phyloP scores from a whole-genome alignment of 192 early-diverging fungal species.

The Mortierella alpina region DNA sequence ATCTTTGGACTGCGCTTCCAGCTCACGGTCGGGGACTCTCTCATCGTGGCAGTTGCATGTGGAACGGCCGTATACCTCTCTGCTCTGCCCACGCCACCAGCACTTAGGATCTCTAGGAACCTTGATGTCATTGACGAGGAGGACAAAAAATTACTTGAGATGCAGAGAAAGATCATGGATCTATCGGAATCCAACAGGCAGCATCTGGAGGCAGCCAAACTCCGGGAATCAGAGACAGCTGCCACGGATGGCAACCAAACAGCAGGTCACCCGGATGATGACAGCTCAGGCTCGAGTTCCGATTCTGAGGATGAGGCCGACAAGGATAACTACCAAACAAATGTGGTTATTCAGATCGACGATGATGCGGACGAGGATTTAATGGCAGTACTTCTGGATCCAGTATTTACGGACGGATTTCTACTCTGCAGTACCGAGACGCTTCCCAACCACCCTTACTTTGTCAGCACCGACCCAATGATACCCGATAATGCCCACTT shows the following conservation, averaged over 20 bases:
- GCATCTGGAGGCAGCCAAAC: conserved; percentile 64
- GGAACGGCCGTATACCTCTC: conserved; percentile 78
- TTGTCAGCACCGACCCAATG: conserved; percentile 52
- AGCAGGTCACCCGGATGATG: conserved; percentile 25
- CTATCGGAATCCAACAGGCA: conserved; percentile 73
- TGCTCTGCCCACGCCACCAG: conserved; percentile 76
- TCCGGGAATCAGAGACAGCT: conserved; percentile 42
- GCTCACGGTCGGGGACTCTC: conserved; percentile 63
- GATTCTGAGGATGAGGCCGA: conserved; percentile 46
- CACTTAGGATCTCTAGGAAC: conserved; percentile 78
- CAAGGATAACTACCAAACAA: conserved; percentile 48
- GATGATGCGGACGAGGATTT: conserved; percentile 85
- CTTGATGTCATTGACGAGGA: conserved; percentile 80
- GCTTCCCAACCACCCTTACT: conserved; percentile 52
- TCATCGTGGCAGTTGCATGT: conserved; percentile 74
- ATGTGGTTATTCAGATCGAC: conserved; percentile 81
- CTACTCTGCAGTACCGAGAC: conserved; percentile 70
- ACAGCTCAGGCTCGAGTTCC: conserved; percentile 33
- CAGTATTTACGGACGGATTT: conserved; percentile 70
- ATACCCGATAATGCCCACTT: conserved; percentile 61
- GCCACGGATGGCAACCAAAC: conserved; percentile 26
- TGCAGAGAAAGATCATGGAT: conserved; percentile 75
- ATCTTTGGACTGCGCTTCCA: conserved; percentile 75
- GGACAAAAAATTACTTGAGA: conserved; percentile 73
- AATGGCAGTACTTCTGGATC: conserved; percentile 65